Evolutionary conservation across 805 yeast genomes (phyloP), one percentile per base, ranked within the genome.

Genomic region (Hermanozyma aechmeae): DNA sequence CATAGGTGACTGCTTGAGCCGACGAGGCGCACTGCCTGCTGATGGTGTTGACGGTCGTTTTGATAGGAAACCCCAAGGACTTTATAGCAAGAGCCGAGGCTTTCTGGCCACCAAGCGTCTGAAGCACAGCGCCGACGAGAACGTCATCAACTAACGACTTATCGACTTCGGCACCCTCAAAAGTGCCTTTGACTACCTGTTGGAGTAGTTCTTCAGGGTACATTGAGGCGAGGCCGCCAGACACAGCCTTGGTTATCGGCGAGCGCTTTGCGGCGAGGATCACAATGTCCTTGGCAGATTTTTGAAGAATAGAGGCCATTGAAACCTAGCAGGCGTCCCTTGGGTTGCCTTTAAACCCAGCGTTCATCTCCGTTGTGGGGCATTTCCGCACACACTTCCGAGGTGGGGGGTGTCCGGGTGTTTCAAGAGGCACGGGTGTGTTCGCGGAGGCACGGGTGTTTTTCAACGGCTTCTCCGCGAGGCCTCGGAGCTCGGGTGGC

Each of bases 11-110:
- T 10, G 63, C 62, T 34, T 57, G 63, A 7, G 61, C 59, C 5
- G 63, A 58, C 5, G 63, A 57, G 13, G 61, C 53, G 33, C 65
- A 59, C 33, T 59, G 64, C 30, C 65, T 39, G 35, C 58, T 58
- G 22, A 54, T 35, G 8, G 64, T 56, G 28, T 50, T 54, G 17
- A 56, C 44, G 4, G 63, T 56, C 12, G 62, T 56, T 12, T 42
- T 32, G 15, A 42, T 35, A 3, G 61, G 62, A 33, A 58, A 55
- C 8, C 59, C 61, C 14, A 41, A 45, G 4, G 48, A 31, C 29
- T 55, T 58, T 22, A 52, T 46, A 9, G 62, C 62, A 27, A 54
- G 32, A 2, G 62, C 61, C 13, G 51, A 41, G 2, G 56, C 56
- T 40, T 57, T 59, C 25, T 56, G 63, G 6, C 64, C 64, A 10